Evolutionary conservation across 768 basidiomycete genomes (phyloP), one percentile per base, ranked within the genome.

Genomic region (Agrocybe chaxingu): DNA sequence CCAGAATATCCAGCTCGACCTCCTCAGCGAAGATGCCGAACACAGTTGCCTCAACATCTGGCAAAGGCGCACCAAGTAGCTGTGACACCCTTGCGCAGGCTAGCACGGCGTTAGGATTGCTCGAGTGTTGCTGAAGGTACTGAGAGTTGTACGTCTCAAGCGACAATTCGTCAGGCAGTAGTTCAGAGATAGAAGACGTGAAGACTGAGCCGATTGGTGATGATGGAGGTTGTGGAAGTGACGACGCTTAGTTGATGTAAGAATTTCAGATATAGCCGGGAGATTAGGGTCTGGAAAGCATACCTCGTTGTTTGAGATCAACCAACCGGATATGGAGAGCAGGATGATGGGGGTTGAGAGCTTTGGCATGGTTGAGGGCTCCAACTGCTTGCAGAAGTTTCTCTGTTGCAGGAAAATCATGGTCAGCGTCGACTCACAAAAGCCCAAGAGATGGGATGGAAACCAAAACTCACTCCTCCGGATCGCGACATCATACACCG

Each of bases 401-500:
- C 62, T 82, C 94, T 94, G 31, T 24, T 43, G 36, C 33, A 39
- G 32, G 2, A n/a, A 12, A 40, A 43, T 55, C 3, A 57, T 42
- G 43, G 18, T 13, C 16, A 41, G 3, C 34, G 19, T 8, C 35
- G 31, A 4, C 57, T 31, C 24, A 39, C 47, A 18, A 31, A 31
- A 34, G 47, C 41, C 31, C 34, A 52, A 39, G 12, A 5, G 16
- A 32, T 36, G 13, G 7, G 18, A 16, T 16, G 16, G 12, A 42
- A 29, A 39, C 36, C 39, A n/a, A 19, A 40, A 73, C 84, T 63
- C 62, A 95, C 94, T 83, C 61, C 88, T 79, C 52, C 91, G 80
- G 42, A 89, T 76, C 29, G 87, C 82, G 13, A 98, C 87, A 61
- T 97, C 93, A 61, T 89, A 96, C 4, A 75, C 72, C 1, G 78